phyloP scores from a whole-genome alignment of 331 rosid genomes.

The Rhamnella rubrinervis region DNA sequence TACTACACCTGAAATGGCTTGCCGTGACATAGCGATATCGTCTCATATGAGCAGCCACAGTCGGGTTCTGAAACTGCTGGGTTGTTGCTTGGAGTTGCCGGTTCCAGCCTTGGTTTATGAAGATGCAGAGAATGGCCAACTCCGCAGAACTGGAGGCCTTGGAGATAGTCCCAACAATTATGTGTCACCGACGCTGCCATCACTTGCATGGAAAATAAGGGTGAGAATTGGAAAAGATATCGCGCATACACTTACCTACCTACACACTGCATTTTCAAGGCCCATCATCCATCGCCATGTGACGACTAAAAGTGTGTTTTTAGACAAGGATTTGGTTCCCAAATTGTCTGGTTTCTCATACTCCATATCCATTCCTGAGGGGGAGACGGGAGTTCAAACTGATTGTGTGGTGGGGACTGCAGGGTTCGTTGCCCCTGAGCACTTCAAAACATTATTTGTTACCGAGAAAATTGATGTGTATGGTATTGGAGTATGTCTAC shows the following conservation, averaged over 20 bases:
- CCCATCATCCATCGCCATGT: not conserved
- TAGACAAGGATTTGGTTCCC: not conserved
- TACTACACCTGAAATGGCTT: not conserved
- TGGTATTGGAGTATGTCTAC: not conserved
- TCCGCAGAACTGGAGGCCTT: not conserved
- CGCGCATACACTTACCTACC: not conserved
- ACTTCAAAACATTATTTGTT: not conserved
- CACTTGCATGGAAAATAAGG: not conserved
- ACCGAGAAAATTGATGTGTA: not conserved
- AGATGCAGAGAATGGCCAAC: not conserved
- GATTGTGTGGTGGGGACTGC: not conserved
- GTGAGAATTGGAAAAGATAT: not conserved
- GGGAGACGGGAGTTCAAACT: not conserved
- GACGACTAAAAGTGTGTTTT: not conserved
- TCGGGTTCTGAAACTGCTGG: not conserved
- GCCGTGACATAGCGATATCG: not conserved
- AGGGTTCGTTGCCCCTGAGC: not conserved
- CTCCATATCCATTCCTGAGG: not conserved
- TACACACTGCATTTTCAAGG: constrained; percentile 6
- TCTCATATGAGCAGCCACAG: not conserved
- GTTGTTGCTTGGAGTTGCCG: constrained; percentile 3
- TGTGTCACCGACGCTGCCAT: not conserved
- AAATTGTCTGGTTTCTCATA: not conserved
- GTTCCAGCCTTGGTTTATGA: not conserved
- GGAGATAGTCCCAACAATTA: not conserved